Percentiles rank a stretch among this genome's conserved stretches.
Conservation (phyloP, 352 stramenopile species). For the Thalassiosira livingstoniorum region DNA sequence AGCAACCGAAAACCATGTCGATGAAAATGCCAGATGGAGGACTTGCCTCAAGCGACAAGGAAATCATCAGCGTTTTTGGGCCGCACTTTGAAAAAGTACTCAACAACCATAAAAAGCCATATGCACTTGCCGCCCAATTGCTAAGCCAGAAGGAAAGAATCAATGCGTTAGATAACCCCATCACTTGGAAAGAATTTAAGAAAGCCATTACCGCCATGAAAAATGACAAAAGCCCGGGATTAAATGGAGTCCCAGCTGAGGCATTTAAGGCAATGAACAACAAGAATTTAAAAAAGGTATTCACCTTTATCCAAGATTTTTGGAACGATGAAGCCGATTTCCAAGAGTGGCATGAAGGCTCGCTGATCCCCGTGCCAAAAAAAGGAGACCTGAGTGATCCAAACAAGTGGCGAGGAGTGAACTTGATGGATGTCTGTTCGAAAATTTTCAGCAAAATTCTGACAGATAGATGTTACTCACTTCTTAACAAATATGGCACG, state of each 20-base stretch:
- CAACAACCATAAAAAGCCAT: not conserved
- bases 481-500: not conserved
- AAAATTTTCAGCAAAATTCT: conserved; percentile 9
- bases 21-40: no score
- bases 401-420: conserved; percentile 20
- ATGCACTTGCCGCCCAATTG: not conserved
- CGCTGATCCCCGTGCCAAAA: not conserved
- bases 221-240: not conserved
- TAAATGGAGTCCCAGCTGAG: not conserved
- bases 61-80: no score
- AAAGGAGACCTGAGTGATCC: not conserved
- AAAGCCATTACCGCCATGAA: not conserved
- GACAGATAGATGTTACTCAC: not conserved
- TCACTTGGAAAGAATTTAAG: not conserved
- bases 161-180: not conserved
- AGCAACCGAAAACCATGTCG: no score
- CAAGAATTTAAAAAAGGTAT: conserved; percentile 1
- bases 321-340: not conserved
- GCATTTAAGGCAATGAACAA: conserved; percentile 3
- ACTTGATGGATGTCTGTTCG: not conserved
- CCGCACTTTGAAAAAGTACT: conserved; percentile 10
- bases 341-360: not conserved
- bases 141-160: not conserved
- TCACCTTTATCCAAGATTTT: not conserved
- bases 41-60: no score